A percentile compares a stretch with the other conserved stretches of the same genome.
Conservation (phyloP, 1,284 basidiomycete species). For the Cryptococcus sp. region DNA sequence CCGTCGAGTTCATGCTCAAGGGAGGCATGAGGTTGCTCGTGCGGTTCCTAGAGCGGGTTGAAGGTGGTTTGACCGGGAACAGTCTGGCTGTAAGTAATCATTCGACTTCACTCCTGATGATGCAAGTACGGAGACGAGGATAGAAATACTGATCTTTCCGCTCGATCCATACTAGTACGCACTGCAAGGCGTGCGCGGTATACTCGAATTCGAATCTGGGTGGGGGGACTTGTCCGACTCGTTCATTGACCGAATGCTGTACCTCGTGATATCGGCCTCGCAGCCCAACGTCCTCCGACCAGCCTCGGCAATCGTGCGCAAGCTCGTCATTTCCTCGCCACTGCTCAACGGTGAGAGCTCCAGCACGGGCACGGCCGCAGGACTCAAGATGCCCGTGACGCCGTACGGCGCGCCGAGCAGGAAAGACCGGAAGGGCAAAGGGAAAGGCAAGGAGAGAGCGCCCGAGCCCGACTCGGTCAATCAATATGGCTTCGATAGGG, state of each 20-base stretch:
- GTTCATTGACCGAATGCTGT: slow-evolving; percentile 61
- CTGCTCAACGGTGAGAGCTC: slow-evolving; percentile 12
- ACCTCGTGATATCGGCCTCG: slow-evolving; percentile 72
- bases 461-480: slow-evolving; percentile 22
- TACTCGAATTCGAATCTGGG: slow-evolving; percentile 45
- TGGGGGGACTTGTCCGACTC: slow-evolving; percentile 40
- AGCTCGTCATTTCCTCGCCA: slow-evolving; percentile 43
- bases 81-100: slow-evolving; percentile 68
- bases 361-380: slow-evolving; percentile 15
- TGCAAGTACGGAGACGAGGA: not conserved
- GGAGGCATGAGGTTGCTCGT: slow-evolving; percentile 77
- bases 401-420: slow-evolving; percentile 11
- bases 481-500: slow-evolving; percentile 77
- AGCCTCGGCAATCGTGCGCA: slow-evolving; percentile 64
- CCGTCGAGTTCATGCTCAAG: slow-evolving; percentile 74
- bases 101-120: slow-evolving; percentile 9
- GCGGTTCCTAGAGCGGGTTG: slow-evolving; percentile 62
- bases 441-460: slow-evolving; percentile 27
- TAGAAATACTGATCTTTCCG: slow-evolving; percentile 12
- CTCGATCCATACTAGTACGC: slow-evolving; percentile 54
- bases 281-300: slow-evolving; percentile 93
- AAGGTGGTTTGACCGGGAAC: slow-evolving; percentile 67
- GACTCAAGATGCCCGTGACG: slow-evolving; percentile 14
- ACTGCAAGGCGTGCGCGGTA: slow-evolving; percentile 41
- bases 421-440: slow-evolving; percentile 28